Base-by-base conservation (phyloP, 305 asterid species). In the Ajuga reptans region DNA sequence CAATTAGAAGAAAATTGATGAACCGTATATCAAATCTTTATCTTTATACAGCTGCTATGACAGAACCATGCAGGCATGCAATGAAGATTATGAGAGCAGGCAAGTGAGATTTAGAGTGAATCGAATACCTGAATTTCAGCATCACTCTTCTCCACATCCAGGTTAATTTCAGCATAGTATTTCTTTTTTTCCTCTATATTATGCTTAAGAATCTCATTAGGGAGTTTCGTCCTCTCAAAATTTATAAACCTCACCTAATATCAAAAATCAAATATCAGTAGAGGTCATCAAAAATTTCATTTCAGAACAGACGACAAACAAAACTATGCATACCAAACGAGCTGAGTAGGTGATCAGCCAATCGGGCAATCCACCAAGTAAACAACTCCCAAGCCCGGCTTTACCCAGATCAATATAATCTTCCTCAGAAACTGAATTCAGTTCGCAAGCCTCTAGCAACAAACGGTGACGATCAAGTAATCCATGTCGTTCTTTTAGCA, bases 351-450 rank as follows among this genome's bases (percentile, higher is more conserved):
- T 92, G 78, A 94, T 85, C 75, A 94, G 81, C 99, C 99, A 94
- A 72, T 89, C 94, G 41, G 99, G 98, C 72, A 94, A 73, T 54
- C 98, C 98, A 74, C 95, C 97, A 72, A 94, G 98, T 81, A 94
- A 85, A 80, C 99, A 94, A 78, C 97, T 91, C 57, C 99, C 99
- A 59, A 94, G 89, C 68, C 99, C 99, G 64, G 99, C 99, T 84
- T 84, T 86, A 54, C 95, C 84, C 74, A 94, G 84, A 21, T 89
- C 99, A 73, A 89, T 89, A 71, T 86, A 89, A 79, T 94, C 99
- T 78, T 94, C 99, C 76, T 94, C 97, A 41, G 94, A 85, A 67
- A 87, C 96, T 27, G 90, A 81, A 82, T 86, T 91, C 46, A 86
- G 66, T 83, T 94, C 98, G 63, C 98, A 91, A 39, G 99, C 97